These are phyloP conservation scores for Pulveroboletus frians DNA, from an alignment of 768 basidiomycete species.

Conservation along the genomic window DNA sequence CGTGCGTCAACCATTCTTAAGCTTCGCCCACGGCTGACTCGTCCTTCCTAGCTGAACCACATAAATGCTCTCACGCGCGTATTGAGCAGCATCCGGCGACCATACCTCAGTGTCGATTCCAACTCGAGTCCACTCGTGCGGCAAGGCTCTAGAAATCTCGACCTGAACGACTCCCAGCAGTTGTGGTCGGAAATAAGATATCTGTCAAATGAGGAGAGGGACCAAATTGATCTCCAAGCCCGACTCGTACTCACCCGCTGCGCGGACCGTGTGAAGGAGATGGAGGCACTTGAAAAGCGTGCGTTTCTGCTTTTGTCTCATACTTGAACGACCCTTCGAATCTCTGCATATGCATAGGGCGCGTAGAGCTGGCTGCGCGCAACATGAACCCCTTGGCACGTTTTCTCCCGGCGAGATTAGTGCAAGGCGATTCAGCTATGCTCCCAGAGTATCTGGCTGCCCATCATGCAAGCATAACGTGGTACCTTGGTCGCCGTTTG, in stretches of 20 bases:
- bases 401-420: slow-evolving; percentile 66
- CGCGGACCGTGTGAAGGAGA: slow-evolving; percentile 78
- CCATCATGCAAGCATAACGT: slow-evolving; percentile 88
- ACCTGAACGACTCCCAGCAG: slow-evolving; percentile 46
- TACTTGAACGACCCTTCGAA: slow-evolving; percentile 13
- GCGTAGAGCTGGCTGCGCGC: slow-evolving; percentile 60
- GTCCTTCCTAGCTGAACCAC: slow-evolving; percentile 55
- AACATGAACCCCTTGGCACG: slow-evolving; percentile 62
- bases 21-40: not conserved
- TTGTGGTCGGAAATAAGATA: slow-evolving; percentile 62
- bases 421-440: slow-evolving; percentile 47
- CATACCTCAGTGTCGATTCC: slow-evolving; percentile 81
- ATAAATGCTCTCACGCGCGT: slow-evolving; percentile 66
- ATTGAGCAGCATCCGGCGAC: slow-evolving; percentile 70
- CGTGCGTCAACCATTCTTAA: slow-evolving; percentile 32
- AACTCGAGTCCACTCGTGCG: slow-evolving; percentile 48
- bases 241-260: slow-evolving; percentile 81
- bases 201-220: slow-evolving; percentile 86
- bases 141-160: slow-evolving; percentile 47
- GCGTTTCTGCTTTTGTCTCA: slow-evolving; percentile 29
- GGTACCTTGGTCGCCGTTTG: slow-evolving; percentile 81
- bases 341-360: slow-evolving; percentile 40
- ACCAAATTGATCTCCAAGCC: slow-evolving; percentile 93
- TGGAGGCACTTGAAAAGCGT: slow-evolving; percentile 91
- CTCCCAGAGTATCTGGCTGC: slow-evolving; percentile 72